Base-by-base conservation (phyloP, 2,329 filamentous ascomycete species). In the Rhinocladiella mackenziei region DNA sequence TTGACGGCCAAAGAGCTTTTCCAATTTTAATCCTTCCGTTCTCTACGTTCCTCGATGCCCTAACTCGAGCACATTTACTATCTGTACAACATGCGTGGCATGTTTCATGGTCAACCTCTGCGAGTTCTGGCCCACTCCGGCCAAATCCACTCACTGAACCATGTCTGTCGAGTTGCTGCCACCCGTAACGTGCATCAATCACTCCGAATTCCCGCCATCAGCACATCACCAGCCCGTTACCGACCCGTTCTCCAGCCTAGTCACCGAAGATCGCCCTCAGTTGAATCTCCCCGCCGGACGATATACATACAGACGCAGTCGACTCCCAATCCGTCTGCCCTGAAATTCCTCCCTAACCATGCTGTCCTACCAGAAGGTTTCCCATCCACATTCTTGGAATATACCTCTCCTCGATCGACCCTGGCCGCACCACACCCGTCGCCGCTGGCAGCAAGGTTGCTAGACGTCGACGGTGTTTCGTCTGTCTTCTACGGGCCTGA, bases 251-350 rank as follows among this genome's bases (percentile, higher is more conserved):
- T 75, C 54, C 65, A 64, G 25, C 64, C 67, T 18, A 54, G 60
- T 32, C 68, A 71, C 48, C 70, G 69, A 35, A 35, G 29, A 9
- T 29, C 61, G 15, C 50, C 57, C 5, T 58, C 63, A 5, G 60
- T 58, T 26, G 60, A 63, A 30, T 58, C 65, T 13, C 62, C 67
- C 31, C 68, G 65, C 48, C 83, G 91, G 54, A 89, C 81, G 17
- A 94, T 98, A 66, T 98, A 97, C 73, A 98, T 98, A 62, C 92
- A 98, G 70, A 97, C 91, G 4, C 91, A 97, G 63, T 79, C 77
- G 55, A 98, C 92, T 1, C 92, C 92, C 18, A 98, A 98, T 68
- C 75, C 81, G n/a, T 89, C 97, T 71, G 77, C 89, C 23, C 77
- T 97, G 60, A 98, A 98, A 71, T 98, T 98, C 70, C 78, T 94